phyloP scores from a whole-genome alignment of 805 yeast species.

The Starmerella davenportii region DNA sequence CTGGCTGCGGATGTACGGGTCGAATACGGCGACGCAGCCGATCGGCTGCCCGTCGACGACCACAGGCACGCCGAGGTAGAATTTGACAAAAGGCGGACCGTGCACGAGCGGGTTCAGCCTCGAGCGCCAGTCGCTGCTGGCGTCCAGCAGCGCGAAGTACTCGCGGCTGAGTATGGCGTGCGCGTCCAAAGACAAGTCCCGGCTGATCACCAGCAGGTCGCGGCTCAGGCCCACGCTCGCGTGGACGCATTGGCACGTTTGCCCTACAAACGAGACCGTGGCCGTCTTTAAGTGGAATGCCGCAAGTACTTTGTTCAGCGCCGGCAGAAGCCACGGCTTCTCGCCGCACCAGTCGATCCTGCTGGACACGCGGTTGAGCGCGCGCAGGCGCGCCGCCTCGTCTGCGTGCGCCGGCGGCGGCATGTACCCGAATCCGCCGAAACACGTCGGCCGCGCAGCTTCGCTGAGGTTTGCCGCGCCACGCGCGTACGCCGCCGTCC shows the following conservation, averaged over 20 bases:
- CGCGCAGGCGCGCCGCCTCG: constrained; percentile 31
- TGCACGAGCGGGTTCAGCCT: constrained; percentile 43
- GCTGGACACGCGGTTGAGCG: constrained; percentile 27
- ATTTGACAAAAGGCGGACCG: constrained; percentile 39
- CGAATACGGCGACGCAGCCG: constrained; percentile 46
- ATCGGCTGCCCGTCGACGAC: constrained; percentile 27
- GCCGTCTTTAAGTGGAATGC: constrained; percentile 34
- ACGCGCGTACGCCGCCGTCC: constrained; percentile 12
- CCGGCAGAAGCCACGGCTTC: constrained; percentile 26
- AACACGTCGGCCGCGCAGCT: constrained; percentile 39
- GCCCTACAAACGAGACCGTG: constrained; percentile 39
- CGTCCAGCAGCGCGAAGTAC: constrained; percentile 38
- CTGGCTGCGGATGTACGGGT: constrained; percentile 20
- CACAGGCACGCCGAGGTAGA: constrained; percentile 51
- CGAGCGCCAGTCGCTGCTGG: constrained; percentile 56
- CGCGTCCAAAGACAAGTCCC: constrained; percentile 44
- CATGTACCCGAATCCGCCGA: constrained; percentile 31
- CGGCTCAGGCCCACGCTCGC: constrained; percentile 31
- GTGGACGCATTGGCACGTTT: constrained; percentile 32
- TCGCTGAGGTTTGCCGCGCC: constrained; percentile 15
- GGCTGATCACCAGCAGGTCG: constrained; percentile 26
- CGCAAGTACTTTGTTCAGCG: constrained; percentile 24
- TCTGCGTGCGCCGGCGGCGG: constrained; percentile 42
- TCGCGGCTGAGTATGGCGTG: constrained; percentile 47
- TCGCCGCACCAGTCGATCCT: constrained; percentile 34